Percentiles rank a stretch among this genome's conserved stretches.
Evolutionary conservation across 331 rosid genomes (phyloP).

Genomic region (Phaseolus coccineus): DNA sequence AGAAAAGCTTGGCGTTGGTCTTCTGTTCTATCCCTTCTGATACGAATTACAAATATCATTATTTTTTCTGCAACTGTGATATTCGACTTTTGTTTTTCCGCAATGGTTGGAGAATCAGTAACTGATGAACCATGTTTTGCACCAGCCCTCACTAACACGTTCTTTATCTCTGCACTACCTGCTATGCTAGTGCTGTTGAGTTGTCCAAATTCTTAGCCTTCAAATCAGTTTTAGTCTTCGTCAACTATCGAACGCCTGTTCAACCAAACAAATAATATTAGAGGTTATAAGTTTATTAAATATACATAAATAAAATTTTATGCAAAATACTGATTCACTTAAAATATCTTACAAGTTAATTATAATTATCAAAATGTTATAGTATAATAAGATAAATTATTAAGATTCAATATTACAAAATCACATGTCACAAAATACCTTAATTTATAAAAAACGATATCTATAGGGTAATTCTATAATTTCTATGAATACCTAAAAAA

Average conservation of each 20-base stretch:
- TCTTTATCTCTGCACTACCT: background rate
- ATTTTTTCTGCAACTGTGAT: background rate
- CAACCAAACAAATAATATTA: too few relatives aligned
- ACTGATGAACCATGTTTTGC: background rate
- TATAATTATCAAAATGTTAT: too few relatives aligned
- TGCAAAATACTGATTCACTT: too few relatives aligned
- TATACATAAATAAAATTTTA: too few relatives aligned
- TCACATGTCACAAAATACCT: too few relatives aligned
- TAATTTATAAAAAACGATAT: too few relatives aligned
- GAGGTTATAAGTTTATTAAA: too few relatives aligned
- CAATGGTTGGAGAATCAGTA: background rate
- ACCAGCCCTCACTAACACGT: background rate
- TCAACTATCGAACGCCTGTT: background rate
- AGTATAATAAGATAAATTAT: too few relatives aligned
- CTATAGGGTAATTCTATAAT: too few relatives aligned
- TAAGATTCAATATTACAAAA: too few relatives aligned
- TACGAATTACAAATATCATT: background rate
- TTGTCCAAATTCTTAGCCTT: slow-evolving; percentile 26
- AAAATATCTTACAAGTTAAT: too few relatives aligned
- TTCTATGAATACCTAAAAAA: too few relatives aligned
- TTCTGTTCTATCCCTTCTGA: background rate
- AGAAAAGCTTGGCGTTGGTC: background rate
- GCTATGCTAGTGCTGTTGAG: slow-evolving; percentile 40
- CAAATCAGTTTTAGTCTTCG: slow-evolving; percentile 1
- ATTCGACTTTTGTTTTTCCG: background rate